A percentile compares a stretch with the other conserved stretches of the same genome.
Conservation (phyloP, 176 grass and related monocot species). For the Tillandsia leiboldiana region DNA sequence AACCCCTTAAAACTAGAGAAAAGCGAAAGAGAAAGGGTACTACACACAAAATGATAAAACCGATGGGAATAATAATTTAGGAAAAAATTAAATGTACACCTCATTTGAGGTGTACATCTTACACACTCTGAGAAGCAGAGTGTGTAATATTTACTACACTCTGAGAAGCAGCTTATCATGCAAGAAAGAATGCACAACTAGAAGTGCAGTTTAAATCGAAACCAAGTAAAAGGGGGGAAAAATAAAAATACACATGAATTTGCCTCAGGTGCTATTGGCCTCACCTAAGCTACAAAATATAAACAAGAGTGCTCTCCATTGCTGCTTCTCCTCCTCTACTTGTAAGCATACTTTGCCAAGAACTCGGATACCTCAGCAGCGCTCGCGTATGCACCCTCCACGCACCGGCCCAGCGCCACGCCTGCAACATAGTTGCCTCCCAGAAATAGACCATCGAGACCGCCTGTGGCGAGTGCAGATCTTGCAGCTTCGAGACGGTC, state of each 20-base stretch:
- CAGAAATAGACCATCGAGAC: slow-evolving; percentile 53
- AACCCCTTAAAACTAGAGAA: too few species aligned
- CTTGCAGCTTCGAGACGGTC: slow-evolving; percentile 61
- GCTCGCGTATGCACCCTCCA: slow-evolving; percentile 73
- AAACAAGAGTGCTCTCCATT: not conserved
- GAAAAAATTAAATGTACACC: too few species aligned
- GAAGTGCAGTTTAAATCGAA: too few species aligned
- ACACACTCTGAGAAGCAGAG: too few species aligned
- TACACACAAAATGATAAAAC: too few species aligned
- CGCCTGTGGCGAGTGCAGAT: slow-evolving; percentile 30
- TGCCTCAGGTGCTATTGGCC: not conserved
- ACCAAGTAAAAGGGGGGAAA: not conserved
- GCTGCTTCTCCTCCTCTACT: not conserved
- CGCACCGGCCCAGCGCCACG: slow-evolving; percentile 75
- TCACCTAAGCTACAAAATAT: slow-evolving; percentile 3
- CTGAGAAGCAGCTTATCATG: too few species aligned
- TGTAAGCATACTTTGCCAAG: slow-evolving; percentile 46
- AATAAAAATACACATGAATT: not conserved
- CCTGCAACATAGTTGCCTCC: slow-evolving; percentile 89
- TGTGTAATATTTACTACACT: too few species aligned
- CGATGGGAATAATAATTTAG: too few species aligned
- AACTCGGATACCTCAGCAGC: slow-evolving; percentile 54
- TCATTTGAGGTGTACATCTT: too few species aligned
- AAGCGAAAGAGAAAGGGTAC: too few species aligned
- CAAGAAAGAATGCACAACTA: too few species aligned